A percentile compares a stretch with the other conserved stretches of the same genome.
phyloP scores from a whole-genome alignment of 2,329 filamentous ascomycete species.

The Xylaria sp. region DNA sequence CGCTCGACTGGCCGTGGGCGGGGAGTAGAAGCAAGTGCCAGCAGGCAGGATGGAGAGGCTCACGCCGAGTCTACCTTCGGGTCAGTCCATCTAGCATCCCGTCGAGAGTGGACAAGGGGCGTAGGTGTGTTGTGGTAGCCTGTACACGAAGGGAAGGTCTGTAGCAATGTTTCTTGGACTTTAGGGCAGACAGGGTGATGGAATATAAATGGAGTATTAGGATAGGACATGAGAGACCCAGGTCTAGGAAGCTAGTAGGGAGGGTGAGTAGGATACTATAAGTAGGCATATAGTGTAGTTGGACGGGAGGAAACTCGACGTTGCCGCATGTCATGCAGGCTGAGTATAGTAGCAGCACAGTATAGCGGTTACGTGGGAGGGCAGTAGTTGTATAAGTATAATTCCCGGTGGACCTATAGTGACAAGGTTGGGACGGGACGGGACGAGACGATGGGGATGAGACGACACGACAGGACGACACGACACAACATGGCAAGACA shows the following conservation, averaged over 20 bases:
- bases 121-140: background rate
- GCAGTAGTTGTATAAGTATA: background rate
- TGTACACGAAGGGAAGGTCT: background rate
- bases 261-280: constrained; percentile 5
- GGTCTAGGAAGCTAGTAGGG: constrained; percentile 4
- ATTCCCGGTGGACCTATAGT: constrained; percentile 14
- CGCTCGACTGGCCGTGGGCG: constrained; percentile 15
- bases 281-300: constrained; percentile 1
- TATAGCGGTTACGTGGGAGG: background rate
- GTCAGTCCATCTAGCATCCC: constrained; percentile 34
- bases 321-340: constrained; percentile 29
- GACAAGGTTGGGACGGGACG: constrained; percentile 32
- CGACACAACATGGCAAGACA: constrained; percentile 7
- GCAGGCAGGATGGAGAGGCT: constrained; percentile 31
- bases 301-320: constrained; percentile 14
- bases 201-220: constrained; percentile 10
- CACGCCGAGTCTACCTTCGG: constrained; percentile 44
- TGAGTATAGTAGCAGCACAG: constrained; percentile 9
- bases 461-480: constrained; percentile 21
- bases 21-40: constrained; percentile 12
- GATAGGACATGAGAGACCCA: constrained; percentile 1
- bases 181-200: background rate
- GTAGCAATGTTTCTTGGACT: background rate
- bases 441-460: constrained; percentile 21
- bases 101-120: background rate